A percentile compares a stretch with the other conserved stretches of the same genome.
Conservation (phyloP, 2,329 filamentous ascomycete genomes). For the Cercospora sp. region DNA sequence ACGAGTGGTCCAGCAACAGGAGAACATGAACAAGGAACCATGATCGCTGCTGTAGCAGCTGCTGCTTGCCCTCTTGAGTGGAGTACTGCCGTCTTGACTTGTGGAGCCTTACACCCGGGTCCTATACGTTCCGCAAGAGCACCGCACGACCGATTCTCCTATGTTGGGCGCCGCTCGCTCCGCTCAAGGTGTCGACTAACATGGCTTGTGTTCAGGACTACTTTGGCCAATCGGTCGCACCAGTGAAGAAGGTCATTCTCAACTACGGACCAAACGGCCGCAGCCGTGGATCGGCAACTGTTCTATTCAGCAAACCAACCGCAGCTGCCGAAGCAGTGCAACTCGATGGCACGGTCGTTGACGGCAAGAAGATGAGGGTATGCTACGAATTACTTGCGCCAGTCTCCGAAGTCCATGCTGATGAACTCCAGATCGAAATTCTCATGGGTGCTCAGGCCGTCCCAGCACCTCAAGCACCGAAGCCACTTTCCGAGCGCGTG, state of each 20-base stretch:
- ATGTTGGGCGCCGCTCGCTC: conserved; percentile 1
- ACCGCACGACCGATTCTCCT: conserved; percentile 1
- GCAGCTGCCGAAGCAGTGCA: conserved; percentile 82
- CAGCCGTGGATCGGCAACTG: conserved; percentile 88
- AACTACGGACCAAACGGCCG: conserved; percentile 90
- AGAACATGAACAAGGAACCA: not conserved
- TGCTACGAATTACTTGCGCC: conserved; percentile 26
- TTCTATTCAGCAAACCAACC: conserved; percentile 78
- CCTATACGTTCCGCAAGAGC: not conserved
- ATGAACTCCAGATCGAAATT: conserved; percentile 73
- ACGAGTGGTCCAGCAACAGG: not conserved
- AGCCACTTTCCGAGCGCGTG: conserved; percentile 80
- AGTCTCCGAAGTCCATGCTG: not conserved
- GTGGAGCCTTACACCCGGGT: not conserved
- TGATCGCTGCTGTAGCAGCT: not conserved
- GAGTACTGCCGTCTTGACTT: conserved; percentile 7
- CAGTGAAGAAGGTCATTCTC: conserved; percentile 86
- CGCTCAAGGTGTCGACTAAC: conserved; percentile 60
- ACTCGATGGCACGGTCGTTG: conserved; percentile 87
- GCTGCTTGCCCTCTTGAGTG: conserved; percentile 28
- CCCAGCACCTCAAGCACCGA: conserved; percentile 66
- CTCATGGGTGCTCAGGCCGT: conserved; percentile 67
- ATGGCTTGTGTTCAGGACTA: conserved; percentile 74
- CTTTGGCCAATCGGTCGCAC: conserved; percentile 81
- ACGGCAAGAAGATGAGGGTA: conserved; percentile 88